Conservation (phyloP, 106 monocot genomes). For the Allium sativum region DNA sequence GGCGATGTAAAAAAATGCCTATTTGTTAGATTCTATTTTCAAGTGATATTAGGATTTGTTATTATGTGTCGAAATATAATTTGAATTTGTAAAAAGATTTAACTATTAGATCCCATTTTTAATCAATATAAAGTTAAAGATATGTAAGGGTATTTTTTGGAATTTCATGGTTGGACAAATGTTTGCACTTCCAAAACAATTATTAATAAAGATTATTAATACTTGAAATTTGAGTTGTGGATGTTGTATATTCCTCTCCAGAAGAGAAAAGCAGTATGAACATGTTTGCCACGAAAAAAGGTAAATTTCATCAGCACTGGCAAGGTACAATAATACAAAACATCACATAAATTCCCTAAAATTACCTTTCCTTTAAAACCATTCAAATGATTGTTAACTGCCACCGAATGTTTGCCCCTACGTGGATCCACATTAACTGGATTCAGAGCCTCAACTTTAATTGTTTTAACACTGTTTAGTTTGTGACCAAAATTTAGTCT, state of each 20-base stretch:
- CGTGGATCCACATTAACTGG: slow-evolving; percentile 13
- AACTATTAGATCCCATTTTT: too few species aligned
- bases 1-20: too few species aligned
- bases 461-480: slow-evolving; percentile 10
- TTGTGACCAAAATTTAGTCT: slow-evolving; percentile 4
- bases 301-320: slow-evolving; percentile 14
- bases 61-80: too few species aligned
- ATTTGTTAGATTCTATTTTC: too few species aligned
- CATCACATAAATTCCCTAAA: slow-evolving; percentile 24
- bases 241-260: background rate
- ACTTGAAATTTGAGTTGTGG: background rate
- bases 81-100: too few species aligned
- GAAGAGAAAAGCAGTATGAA: slow-evolving; percentile 2
- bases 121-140: too few species aligned
- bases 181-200: too few species aligned
- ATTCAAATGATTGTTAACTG: slow-evolving; percentile 23
- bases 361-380: slow-evolving; percentile 48
- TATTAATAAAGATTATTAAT: too few species aligned
- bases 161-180: too few species aligned
- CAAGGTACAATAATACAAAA: slow-evolving; percentile 25
- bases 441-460: slow-evolving; percentile 5
- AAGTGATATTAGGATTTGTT: too few species aligned
- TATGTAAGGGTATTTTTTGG: too few species aligned
- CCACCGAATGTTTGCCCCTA: slow-evolving; percentile 11
- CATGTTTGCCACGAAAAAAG: background rate